Conservation (phyloP, 164 flowering plant species). For the Vitis vinifera region DNA sequence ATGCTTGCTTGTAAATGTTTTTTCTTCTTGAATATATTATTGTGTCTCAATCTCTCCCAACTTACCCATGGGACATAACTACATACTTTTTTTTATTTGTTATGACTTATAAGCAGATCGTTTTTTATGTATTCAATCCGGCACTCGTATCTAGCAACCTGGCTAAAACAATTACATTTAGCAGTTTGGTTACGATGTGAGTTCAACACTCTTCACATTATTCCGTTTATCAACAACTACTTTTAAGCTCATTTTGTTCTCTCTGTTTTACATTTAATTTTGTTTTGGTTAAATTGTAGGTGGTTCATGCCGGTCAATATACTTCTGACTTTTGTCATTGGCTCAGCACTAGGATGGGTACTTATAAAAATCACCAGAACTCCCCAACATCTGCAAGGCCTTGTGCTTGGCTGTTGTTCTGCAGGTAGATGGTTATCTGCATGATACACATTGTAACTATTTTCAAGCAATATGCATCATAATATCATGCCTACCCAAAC, state of each 20-base stretch:
- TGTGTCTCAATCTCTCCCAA: no score
- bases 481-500: no score
- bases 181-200: slow-evolving; percentile 58
- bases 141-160: slow-evolving; percentile 58
- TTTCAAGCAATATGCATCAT: no score
- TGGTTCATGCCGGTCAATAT: slow-evolving; percentile 20
- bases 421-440: slow-evolving; percentile 1
- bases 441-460: no score
- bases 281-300: slow-evolving; percentile 1
- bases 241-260: neutral
- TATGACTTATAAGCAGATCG: slow-evolving; percentile 60
- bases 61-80: no score
- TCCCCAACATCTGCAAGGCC: slow-evolving; percentile 6
- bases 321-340: slow-evolving; percentile 10
- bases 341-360: slow-evolving; percentile 9
- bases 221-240: neutral
- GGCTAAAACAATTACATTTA: slow-evolving; percentile 54
- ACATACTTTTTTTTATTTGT: neutral
- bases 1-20: no score
- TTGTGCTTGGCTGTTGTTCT: slow-evolving; percentile 15
- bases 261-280: neutral
- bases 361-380: slow-evolving; percentile 4
- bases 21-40: no score
- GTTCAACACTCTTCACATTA: slow-evolving; percentile 15
- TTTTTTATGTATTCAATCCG: slow-evolving; percentile 72